These are phyloP conservation scores for Pythium dissotocum DNA, from an alignment of 352 stramenopile genomes.

Conservation along the genomic window DNA sequence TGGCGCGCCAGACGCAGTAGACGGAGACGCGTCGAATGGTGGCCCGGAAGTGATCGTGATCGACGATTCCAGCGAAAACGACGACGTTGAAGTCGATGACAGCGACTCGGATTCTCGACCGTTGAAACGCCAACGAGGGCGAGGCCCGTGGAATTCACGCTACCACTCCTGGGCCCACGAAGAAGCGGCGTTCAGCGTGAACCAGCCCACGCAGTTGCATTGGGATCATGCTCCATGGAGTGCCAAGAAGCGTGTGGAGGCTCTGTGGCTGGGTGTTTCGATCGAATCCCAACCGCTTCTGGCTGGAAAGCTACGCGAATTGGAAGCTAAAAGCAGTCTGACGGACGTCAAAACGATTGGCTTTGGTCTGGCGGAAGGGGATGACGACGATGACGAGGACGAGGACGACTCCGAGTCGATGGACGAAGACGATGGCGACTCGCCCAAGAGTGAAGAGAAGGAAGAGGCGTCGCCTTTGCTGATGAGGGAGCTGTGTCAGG, in stretches of 20 bases:
- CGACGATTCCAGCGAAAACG: slow-evolving; percentile 13
- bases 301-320: slow-evolving; percentile 6
- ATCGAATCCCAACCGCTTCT: slow-evolving; percentile 7
- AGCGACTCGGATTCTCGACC: not conserved
- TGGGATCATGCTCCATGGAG: slow-evolving; percentile 10
- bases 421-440: too few species aligned
- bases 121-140: slow-evolving; percentile 9
- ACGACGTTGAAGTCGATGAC: slow-evolving; percentile 4
- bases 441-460: not conserved
- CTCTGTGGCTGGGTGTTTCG: slow-evolving; percentile 28
- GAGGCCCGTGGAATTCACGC: not conserved
- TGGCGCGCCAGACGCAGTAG: not conserved
- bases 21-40: slow-evolving; percentile 11
- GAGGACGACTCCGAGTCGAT: slow-evolving; percentile 8
- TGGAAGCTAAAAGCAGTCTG: not conserved
- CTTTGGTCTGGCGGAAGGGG: not conserved
- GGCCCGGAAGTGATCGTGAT: not conserved
- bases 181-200: not conserved
- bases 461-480: not conserved
- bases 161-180: not conserved
- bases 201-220: not conserved
- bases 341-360: slow-evolving; percentile 6
- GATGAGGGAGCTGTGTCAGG: slow-evolving; percentile 29
- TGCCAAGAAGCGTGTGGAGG: slow-evolving; percentile 9
- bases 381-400: slow-evolving; percentile 1